These are phyloP conservation scores for Camelina laxa DNA, from an alignment of 345 rosid species.

Conservation along the genomic window DNA sequence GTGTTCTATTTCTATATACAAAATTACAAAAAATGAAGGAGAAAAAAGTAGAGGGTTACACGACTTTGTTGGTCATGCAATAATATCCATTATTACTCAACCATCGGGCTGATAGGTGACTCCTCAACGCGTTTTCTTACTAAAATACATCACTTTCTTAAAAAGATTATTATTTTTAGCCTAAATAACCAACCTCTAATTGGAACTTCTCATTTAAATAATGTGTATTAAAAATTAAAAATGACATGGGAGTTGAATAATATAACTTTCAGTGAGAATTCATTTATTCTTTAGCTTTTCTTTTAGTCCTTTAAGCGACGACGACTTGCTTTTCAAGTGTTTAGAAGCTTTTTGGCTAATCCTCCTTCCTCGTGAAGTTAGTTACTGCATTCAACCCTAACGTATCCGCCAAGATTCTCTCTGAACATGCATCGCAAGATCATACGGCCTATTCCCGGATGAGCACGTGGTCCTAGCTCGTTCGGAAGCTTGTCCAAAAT, in stretches of 20 bases:
- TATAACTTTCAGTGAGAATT: background rate
- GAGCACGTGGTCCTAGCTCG: background rate
- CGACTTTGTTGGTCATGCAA: background rate
- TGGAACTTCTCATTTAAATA: no score
- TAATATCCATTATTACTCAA: background rate
- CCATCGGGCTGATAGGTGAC: background rate
- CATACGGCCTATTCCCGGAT: background rate
- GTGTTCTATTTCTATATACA: background rate
- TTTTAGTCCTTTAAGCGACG: background rate
- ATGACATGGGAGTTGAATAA: background rate
- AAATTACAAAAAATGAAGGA: background rate
- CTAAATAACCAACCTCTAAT: background rate
- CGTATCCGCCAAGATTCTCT: slow-evolving; percentile 64
- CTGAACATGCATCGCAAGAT: slow-evolving; percentile 67
- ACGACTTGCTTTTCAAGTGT: slow-evolving; percentile 37
- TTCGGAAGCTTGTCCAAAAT: slow-evolving; percentile 61
- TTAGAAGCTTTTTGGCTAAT: slow-evolving; percentile 58
- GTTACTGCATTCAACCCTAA: slow-evolving; percentile 70
- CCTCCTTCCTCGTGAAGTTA: slow-evolving; percentile 71
- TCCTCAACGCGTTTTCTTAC: background rate
- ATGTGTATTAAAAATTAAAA: no score
- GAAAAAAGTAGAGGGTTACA: background rate
- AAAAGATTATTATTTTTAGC: background rate
- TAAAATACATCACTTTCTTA: background rate
- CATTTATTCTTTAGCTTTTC: background rate